Evolutionary conservation across 345 rosid species (phyloP), one percentile per base, ranked within the genome.

Genomic region (Rhodomyrtus tomentosa): DNA sequence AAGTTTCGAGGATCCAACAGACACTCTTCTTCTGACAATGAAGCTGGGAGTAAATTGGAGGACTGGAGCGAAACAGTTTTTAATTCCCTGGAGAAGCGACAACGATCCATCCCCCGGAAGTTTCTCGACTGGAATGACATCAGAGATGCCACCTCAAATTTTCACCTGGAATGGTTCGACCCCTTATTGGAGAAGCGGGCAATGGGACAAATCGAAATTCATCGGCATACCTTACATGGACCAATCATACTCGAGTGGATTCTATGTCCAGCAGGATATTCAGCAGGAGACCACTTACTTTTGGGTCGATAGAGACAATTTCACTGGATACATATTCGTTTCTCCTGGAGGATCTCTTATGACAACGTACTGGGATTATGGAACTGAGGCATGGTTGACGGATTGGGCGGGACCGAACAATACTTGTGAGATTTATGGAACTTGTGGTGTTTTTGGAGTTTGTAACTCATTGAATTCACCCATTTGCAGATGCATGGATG

Each of bases 21-120:
- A 89, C 82, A 91, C 89, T 18, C 14, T 88, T 80, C 74, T 91
- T 12, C 85, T 88, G 2, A 88, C 76, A 27, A 91, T 89, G 93
- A 91, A 86, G 84, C 4, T 85, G 1, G 93, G 88, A 8, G 82
- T 89, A 87, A 84, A 87, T 85, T 29, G 10, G 79, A 55, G 18
- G 51, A 85, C 74, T 3, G 83, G 84, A 14, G n/a, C 55, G 11
- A 73, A 89, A 16, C 81, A 86, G 38, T 82, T 51, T 50, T 15
- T 89, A 27, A 86, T 38, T 52, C 84, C 90, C 1, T 91, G 93
- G 93, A 85, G 36, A 42, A 88, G 83, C 29, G 15, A 38, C 10
- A 84, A 58, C 1, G 91, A 91, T 85, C 93, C 93, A 2, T 84
- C 86, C 5, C 80, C 85, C 1, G 93, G 93, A 25, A 85, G 59